Evolutionary conservation across 345 rosid species (phyloP), one percentile per base, ranked within the genome.

Genomic region (Erodium maritimum): DNA sequence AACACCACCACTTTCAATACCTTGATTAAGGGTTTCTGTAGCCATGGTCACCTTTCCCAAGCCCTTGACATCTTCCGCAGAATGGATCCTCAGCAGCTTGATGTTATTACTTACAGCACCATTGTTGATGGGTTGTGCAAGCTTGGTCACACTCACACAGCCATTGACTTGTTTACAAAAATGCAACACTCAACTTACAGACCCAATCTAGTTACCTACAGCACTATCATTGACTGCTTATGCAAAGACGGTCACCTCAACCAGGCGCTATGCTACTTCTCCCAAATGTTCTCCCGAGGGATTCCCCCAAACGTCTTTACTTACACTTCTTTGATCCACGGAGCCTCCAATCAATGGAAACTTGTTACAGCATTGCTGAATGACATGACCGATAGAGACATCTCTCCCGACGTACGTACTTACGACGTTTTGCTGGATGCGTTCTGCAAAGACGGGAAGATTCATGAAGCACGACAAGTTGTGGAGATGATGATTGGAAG

Each of bases 61-160:
- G n/a, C n/a, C n/a, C n/a, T n/a, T 19, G 3, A 5, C 0, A n/a
- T 65, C 3, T 46, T 54, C 12, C 29, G 59, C 34, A 42, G 34
- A 42, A 65, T 65, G 63, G 1, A n/a, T n/a, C n/a, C n/a, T n/a
- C n/a, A n/a, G 6, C 7, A 33, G 4, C 55, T 56, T 10, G 51
- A 60, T n/a, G 69, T 10, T 8, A 52, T 54, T 24, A 57, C 68
- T 10, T 58, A 52, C 34, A 59, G 59, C 20, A 63, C 54, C 18
- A 17, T 59, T 18, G 17, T 52, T 3, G 58, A 59, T 19, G 63
- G 59, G 9, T 33, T 59, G 59, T 23, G 48, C 7, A 53, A 23
- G 16, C 8, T 37, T 0, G 46, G 64, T 11, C 34, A 52, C 29
- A 52, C 54, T 21, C 50, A 12, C 13, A 0, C 14, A 19, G 58